Base-by-base conservation (phyloP, 345 rosid genomes). In the Raphanus raphanistrum region DNA sequence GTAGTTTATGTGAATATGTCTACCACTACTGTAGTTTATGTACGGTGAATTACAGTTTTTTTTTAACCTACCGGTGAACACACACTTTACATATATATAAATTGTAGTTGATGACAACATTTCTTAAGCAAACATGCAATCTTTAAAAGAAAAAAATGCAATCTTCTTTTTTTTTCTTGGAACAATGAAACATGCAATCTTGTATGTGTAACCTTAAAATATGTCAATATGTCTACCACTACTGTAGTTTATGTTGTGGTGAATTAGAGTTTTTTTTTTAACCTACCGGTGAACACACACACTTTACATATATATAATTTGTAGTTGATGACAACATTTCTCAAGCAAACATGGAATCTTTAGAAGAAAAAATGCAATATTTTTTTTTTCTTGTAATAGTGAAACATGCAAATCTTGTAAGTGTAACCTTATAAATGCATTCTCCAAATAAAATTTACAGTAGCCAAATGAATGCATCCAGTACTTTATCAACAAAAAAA, bases 161-260 rank as follows among this genome's bases (percentile, higher is more conserved):
- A 21, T 21, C 21, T 21, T 28, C 4, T 28, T 21, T 21, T 33
- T 33, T 33, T 33, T 33, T 6, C 36, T 33, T 33, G 36, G 5
- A 33, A 33, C 36, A 33, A 7, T 33, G 36, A 63, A 63, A 63
- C 69, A 21, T 38, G 13, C 12, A 27, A 26, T 66, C 58, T 2
- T 29, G 4, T 21, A 21, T 0, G 21, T 21, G 21, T 6, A 13
- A 66, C 21, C 21, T 21, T 21, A 21, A 21, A 21, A 21, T 21
- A 21, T 21, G 21, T 21, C 0, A 21, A 21, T 21, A 21, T 13
- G 33, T 45, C 68, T 6, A 43, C 63, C 63, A 45, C 16, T 45
- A 76, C 55, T 62, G 15, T 45, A 12, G 52, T 13, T 45, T 45
- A 62, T 76, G 70, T 35, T 70, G 4, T 4, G 63, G 68, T 62